These are phyloP conservation scores for Sphaerostilbella broomeana DNA, from an alignment of 2,329 filamentous ascomycete species.

Conservation along the genomic window DNA sequence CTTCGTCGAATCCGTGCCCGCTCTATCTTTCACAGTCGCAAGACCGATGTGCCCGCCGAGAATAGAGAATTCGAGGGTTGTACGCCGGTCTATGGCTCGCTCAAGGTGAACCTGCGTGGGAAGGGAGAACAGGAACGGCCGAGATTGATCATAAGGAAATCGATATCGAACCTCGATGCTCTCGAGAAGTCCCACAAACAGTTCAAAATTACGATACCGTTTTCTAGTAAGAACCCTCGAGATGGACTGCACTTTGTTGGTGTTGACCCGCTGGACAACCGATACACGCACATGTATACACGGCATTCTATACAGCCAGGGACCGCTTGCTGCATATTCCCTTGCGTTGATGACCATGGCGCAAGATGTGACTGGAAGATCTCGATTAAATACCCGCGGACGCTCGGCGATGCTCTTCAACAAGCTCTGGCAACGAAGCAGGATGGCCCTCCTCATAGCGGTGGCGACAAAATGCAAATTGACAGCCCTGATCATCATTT, in stretches of 20 bases:
- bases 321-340: slow-evolving; percentile 79
- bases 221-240: slow-evolving; percentile 64
- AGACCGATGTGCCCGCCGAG: slow-evolving; percentile 48
- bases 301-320: slow-evolving; percentile 73
- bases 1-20: slow-evolving; percentile 62
- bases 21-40: slow-evolving; percentile 45
- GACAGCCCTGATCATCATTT: slow-evolving; percentile 36
- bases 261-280: slow-evolving; percentile 66
- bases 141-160: slow-evolving; percentile 39
- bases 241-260: slow-evolving; percentile 93
- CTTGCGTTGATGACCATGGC: slow-evolving; percentile 81
- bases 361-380: slow-evolving; percentile 83
- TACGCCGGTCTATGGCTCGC: slow-evolving; percentile 48
- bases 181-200: slow-evolving; percentile 38
- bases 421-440: slow-evolving; percentile 39
- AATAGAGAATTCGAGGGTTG: slow-evolving; percentile 50
- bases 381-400: slow-evolving; percentile 77
- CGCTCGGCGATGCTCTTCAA: slow-evolving; percentile 69
- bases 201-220: slow-evolving; percentile 60
- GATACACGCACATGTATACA: slow-evolving; percentile 90
- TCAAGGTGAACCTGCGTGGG: slow-evolving; percentile 39
- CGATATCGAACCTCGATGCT: slow-evolving; percentile 27
- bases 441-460: slow-evolving; percentile 25
- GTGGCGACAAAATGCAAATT: slow-evolving; percentile 32
- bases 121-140: slow-evolving; percentile 35